A percentile compares a stretch with the other conserved stretches of the same genome.
These are phyloP conservation scores for Vitis hybrid DNA, from an alignment of 177 flowering plant species.

Conservation along the genomic window DNA sequence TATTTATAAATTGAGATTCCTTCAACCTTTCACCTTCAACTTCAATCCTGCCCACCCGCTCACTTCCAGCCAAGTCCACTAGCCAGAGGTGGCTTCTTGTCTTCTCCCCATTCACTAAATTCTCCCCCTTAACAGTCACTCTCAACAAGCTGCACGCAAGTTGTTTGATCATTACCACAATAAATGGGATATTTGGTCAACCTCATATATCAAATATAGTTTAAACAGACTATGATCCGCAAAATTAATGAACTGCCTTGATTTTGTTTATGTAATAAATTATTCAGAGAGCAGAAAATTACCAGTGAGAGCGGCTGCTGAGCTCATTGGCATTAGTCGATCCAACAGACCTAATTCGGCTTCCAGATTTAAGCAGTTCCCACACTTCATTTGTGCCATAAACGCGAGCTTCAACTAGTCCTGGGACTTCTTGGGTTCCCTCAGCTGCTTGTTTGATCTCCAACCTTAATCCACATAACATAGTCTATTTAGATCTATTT, in stretches of 20 bases:
- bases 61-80: constrained; percentile 93
- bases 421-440: constrained; percentile 86
- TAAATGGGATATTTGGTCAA: too few species aligned
- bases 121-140: constrained; percentile 71
- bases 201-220: background rate
- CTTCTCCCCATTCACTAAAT: constrained; percentile 60
- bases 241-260: background rate
- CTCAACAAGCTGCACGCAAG: constrained; percentile 60
- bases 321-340: constrained; percentile 82
- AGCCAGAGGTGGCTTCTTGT: constrained; percentile 86
- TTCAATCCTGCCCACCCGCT: constrained; percentile 81
- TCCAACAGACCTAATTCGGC: constrained; percentile 77
- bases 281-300: constrained; percentile 9
- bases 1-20: constrained; percentile 88
- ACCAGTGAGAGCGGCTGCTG: constrained; percentile 96
- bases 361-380: constrained; percentile 73
- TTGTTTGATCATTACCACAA: background rate
- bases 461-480: constrained; percentile 46
- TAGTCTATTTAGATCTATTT: background rate
- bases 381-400: constrained; percentile 65
- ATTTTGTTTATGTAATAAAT: background rate
- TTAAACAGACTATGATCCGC: background rate
- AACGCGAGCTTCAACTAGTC: constrained; percentile 71
- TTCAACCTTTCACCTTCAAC: constrained; percentile 90
- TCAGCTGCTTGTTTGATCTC: constrained; percentile 85